Evolutionary conservation across 148 eudicot genomes (phyloP).

Genomic region (Hydrangea macrophylla): DNA sequence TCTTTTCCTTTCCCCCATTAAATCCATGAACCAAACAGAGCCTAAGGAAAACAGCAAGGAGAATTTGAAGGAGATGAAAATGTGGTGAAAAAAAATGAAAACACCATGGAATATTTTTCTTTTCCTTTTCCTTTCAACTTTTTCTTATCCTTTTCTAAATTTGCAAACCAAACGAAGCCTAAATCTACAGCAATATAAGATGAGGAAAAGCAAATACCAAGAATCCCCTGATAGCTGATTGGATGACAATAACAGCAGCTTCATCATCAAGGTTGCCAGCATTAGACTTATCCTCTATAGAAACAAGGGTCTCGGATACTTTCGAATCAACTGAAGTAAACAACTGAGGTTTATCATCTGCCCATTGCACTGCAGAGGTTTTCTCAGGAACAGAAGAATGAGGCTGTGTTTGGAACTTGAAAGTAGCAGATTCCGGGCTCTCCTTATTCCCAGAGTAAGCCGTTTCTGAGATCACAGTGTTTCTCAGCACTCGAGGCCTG

Average conservation of each 20-base stretch:
- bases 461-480: slow-evolving; percentile 51
- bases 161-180: too few species aligned
- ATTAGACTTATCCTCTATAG: slow-evolving; percentile 25
- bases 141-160: too few species aligned
- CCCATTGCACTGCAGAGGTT: slow-evolving; percentile 30
- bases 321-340: slow-evolving; percentile 26
- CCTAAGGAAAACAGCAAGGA: too few species aligned
- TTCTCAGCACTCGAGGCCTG: slow-evolving; percentile 67
- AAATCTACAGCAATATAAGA: background rate
- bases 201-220: slow-evolving; percentile 45
- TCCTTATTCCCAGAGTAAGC: slow-evolving; percentile 53
- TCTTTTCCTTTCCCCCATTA: too few species aligned
- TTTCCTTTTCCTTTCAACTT: too few species aligned
- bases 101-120: too few species aligned
- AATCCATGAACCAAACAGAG: too few species aligned
- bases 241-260: slow-evolving; percentile 46
- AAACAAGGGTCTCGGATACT: slow-evolving; percentile 23
- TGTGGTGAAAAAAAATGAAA: too few species aligned
- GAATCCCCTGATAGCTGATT: slow-evolving; percentile 58
- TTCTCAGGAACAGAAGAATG: slow-evolving; percentile 37
- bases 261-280: slow-evolving; percentile 43
- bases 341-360: slow-evolving; percentile 46
- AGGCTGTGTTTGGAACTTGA: slow-evolving; percentile 40
- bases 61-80: too few species aligned
- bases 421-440: slow-evolving; percentile 36